phyloP scores from a whole-genome alignment of 2,329 filamentous ascomycete species.

The Colletotrichum acutatum region DNA sequence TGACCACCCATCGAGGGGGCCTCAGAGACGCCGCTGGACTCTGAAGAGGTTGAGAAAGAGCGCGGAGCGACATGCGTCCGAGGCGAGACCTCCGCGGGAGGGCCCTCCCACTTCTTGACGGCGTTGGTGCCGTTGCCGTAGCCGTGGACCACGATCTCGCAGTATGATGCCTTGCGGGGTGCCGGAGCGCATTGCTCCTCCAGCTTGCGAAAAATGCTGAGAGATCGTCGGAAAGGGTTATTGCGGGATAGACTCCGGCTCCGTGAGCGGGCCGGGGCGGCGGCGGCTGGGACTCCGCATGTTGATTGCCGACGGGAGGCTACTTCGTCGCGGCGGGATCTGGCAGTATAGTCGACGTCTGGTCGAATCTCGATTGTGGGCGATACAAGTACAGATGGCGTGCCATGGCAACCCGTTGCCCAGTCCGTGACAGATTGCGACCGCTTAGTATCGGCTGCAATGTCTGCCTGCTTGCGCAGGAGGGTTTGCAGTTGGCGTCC shows the following conservation, averaged over 20 bases:
- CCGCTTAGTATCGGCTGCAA: conserved; percentile 30
- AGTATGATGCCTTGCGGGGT: conserved; percentile 46
- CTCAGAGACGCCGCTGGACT: conserved; percentile 35
- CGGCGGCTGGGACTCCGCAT: conserved; percentile 11
- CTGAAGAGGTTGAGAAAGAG: conserved; percentile 38
- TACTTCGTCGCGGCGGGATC: conserved; percentile 47
- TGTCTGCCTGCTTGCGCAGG: conserved; percentile 43
- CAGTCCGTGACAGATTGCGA: conserved; percentile 33
- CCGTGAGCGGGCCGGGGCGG: conserved; percentile 38
- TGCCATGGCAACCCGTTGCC: conserved; percentile 3
- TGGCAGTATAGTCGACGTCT: conserved; percentile 66
- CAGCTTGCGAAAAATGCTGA: conserved; percentile 44
- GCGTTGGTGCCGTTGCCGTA: conserved; percentile 65
- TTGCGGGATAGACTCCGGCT: conserved; percentile 42
- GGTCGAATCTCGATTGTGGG: conserved; percentile 57
- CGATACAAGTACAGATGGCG: conserved; percentile 3
- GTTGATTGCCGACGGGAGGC: conserved; percentile 24
- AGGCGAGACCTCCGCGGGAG: neutral
- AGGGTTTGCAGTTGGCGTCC: conserved; percentile 42
- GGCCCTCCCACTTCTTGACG: conserved; percentile 39
- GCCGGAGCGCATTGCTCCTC: conserved; percentile 15
- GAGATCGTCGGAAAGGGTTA: conserved; percentile 45
- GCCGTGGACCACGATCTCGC: conserved; percentile 64
- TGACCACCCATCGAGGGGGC: conserved; percentile 42
- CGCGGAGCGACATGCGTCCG: conserved; percentile 6